Evolutionary conservation across 148 eudicot genomes (phyloP).

Genomic region (Bassia scoparia): DNA sequence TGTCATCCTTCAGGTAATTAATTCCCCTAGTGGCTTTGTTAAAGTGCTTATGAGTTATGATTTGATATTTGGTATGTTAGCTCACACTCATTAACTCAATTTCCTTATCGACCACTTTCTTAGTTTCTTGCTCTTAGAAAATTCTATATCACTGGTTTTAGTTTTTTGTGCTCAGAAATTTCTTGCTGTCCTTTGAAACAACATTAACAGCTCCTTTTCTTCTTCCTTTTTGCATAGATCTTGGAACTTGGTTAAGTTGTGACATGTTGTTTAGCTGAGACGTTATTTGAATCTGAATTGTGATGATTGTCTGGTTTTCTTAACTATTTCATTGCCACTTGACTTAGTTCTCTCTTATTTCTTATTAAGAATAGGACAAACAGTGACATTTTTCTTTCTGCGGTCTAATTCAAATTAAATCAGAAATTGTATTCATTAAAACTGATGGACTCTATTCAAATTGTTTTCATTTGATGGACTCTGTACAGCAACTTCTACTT

Average conservation of each 20-base stretch:
- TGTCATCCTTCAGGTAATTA: neutral
- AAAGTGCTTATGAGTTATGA: neutral
- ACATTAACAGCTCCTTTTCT: too few species aligned
- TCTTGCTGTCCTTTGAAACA: too few species aligned
- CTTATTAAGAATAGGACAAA: neutral
- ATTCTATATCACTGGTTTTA: too few species aligned
- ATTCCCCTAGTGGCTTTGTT: neutral
- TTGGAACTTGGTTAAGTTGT: too few species aligned
- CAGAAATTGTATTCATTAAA: neutral
- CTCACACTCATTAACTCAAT: too few species aligned
- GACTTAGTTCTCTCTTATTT: neutral
- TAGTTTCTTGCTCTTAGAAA: too few species aligned
- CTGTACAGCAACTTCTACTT: neutral
- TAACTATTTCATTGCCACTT: neutral
- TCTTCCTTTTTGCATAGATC: too few species aligned
- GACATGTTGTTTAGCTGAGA: neutral
- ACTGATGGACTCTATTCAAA: too few species aligned
- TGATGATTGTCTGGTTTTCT: neutral
- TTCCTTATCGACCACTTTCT: too few species aligned
- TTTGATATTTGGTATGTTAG: neutral
- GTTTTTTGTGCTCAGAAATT: too few species aligned
- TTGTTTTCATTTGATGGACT: too few species aligned
- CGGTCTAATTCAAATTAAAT: neutral
- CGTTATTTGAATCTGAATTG: too few species aligned
- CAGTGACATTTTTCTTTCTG: neutral